Evolutionary conservation across 768 basidiomycete genomes (phyloP), one percentile per base, ranked within the genome.

Genomic region (Rhodotorula diobovata): DNA sequence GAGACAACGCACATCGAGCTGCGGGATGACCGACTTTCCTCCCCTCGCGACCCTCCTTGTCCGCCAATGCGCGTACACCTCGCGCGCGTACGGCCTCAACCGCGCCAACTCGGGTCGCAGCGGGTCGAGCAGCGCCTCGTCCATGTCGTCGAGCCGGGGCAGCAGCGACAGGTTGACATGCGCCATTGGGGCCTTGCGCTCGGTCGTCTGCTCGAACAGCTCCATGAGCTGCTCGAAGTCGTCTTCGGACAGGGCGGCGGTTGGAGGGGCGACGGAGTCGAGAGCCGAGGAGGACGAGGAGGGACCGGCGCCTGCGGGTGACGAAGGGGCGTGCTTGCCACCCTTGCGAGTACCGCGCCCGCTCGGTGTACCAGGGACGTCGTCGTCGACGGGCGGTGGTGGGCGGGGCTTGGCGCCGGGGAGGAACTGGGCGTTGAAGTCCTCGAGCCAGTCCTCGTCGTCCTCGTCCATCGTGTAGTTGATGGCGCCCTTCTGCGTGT

Each of bases 171-270:
- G 67, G 67, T 83, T 80, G 77, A 90, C 87, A 79, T 96, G 93
- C 11, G 98, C 84, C 80, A 88, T 92, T 72, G 93, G 92, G 0
- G 89, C 88, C 79, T 88, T 90, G 77, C 93, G 90, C 74, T 94
- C 90, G 0, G 93, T 91, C 55, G 89, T 84, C 78, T 89, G 90
- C 83, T 99, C 96, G 77, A 95, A 88, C 59, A 98, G 80, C 32
- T 91, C 91, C 93, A 97, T 95, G 67, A 95, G 87, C 72, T 93
- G 84, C 80, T 99, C 96, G 72, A 98, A 95, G 76, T 93, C 89
- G 76, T 96, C 92, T 78, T 96, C 94, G 7, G 87, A 84, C 68
- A 98, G 89, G 64, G 84, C 81, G 2, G 37, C 30, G 0, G 61
- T 63, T 39, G 64, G 64, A 1, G 55, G 37, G 18, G 70, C 50